Evolutionary conservation across 441 rosid species (phyloP), one percentile per base, ranked within the genome.

Genomic region (Erodium texanum): DNA sequence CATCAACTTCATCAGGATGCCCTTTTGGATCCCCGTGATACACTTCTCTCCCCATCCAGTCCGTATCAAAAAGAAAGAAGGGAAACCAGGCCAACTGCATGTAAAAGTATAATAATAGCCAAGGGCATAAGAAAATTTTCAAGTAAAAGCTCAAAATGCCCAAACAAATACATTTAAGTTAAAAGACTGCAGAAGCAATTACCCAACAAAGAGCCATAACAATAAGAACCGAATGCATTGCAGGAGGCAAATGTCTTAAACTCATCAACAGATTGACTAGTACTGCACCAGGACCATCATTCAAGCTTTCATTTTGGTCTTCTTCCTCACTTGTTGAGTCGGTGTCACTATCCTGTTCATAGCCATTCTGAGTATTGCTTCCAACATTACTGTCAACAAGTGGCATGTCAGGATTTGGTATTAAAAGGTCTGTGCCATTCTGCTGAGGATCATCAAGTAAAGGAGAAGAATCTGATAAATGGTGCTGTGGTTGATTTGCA

Each of bases 11-110:
- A 71, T 74, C 56, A 56, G 83, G 64, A 76, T 70, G 80, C 70
- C 93, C 93, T n/a, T 79, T 88, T 16, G 99, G 97, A 85, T 94
- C 76, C 45, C 97, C 99, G 70, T 88, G 96, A 79, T 91, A 91
- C 62, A 94, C 96, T 82, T 94, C 97, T 78, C 96, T 87, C 52
- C 99, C 99, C 99, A 94, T 94, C 99, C 99, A 94, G 80, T 94
- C 97, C 32, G 96, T 89, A 82, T 94, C 97, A 67, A 91, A 93
- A 68, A 94, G 86, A 81, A 94, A 89, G 88, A 91, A 89, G 7
- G 97, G 99, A 77, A 94, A 94, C 97, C 96, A 91, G 64, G 97
- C 89, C 70, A 94, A 73, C 96, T 91, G 85, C 87, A 85, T 68
- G 73, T 58, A 77, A 69, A 24, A 71, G 29, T 68, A 66, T 1